Evolutionary conservation across 2,329 filamentous ascomycete species (phyloP).

Genomic region (Colletotrichum orbiculare): DNA sequence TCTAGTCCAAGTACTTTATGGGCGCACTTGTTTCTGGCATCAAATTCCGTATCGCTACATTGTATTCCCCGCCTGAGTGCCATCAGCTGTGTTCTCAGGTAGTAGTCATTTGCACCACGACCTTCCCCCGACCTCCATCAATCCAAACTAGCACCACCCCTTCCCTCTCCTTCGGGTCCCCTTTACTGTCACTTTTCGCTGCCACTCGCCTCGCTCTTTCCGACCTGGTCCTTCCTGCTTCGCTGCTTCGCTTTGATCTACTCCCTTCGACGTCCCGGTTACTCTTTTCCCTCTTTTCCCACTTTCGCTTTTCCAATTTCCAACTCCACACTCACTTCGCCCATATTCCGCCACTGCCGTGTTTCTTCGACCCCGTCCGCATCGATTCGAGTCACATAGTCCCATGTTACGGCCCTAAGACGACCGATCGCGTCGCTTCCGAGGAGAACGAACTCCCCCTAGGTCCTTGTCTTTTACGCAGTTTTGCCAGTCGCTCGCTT

Average conservation of each 20-base stretch:
- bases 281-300: conserved; percentile 19
- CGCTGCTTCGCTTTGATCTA: background rate
- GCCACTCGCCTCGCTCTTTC: conserved; percentile 25
- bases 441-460: conserved; percentile 12
- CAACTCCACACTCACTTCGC: conserved; percentile 13
- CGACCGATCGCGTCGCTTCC: conserved; percentile 8
- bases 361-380: background rate
- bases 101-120: conserved; percentile 1
- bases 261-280: conserved; percentile 24
- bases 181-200: conserved; percentile 15
- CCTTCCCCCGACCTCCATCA: conserved; percentile 16
- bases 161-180: background rate
- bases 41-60: conserved; percentile 19
- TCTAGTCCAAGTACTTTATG: too few species aligned
- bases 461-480: conserved; percentile 5
- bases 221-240: conserved; percentile 12
- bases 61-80: conserved; percentile 9
- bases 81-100: background rate
- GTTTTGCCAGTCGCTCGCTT: conserved; percentile 29
- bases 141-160: conserved; percentile 15
- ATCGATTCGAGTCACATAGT: background rate
- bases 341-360: conserved; percentile 10
- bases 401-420: conserved; percentile 21
- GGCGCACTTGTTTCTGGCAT: background rate
- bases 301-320: conserved; percentile 19